Evolutionary conservation across 2,329 filamentous ascomycete genomes (phyloP), one percentile per base, ranked within the genome.

Genomic region (Fusarium clavum): DNA sequence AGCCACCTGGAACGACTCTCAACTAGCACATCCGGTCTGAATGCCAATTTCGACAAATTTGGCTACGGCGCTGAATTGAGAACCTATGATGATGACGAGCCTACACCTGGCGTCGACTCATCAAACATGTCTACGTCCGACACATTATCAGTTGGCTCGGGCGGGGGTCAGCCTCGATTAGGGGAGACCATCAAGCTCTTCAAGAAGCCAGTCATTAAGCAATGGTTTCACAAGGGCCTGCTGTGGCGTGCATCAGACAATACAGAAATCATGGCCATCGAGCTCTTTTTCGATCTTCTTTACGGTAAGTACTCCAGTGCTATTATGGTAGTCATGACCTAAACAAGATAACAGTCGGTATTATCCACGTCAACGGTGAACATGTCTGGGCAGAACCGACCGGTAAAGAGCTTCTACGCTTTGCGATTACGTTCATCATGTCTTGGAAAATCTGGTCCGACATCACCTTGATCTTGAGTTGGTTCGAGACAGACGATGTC

Each of bases 151-250:
- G 57, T 72, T 38, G 49, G 49, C 14, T 74, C 73, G 14, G 61
- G 61, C 22, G 58, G 57, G 24, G 62, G 67, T 32, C 70, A 71
- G 14, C 43, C 51, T 48, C 81, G 81, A 57, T 70, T 63, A 14
- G 77, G 85, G 79, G 58, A 77, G 49, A 81, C 84, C 2, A 83
- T 90, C 73, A 86, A 85, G 73, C 78, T 91, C 61, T 88, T 87
- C 75, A 87, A 87, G 75, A 84, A 83, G 66, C 89, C 89, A 1
- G 84, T 87, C 9, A 82, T 91, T 6, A 83, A 88, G 61, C 89
- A 91, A 79, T 91, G 90, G 78, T 90, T 90, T 72, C 88, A 91
- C 75, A 87, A 87, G 62, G 88, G 88, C 1, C 81, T 91, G 14
- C 77, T 91, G 10, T 91, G 89, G 89, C 82, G 89, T 52, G 85